These are phyloP conservation scores for Caryopteris hybrid DNA, from an alignment of 305 asterid species.

Conservation along the genomic window DNA sequence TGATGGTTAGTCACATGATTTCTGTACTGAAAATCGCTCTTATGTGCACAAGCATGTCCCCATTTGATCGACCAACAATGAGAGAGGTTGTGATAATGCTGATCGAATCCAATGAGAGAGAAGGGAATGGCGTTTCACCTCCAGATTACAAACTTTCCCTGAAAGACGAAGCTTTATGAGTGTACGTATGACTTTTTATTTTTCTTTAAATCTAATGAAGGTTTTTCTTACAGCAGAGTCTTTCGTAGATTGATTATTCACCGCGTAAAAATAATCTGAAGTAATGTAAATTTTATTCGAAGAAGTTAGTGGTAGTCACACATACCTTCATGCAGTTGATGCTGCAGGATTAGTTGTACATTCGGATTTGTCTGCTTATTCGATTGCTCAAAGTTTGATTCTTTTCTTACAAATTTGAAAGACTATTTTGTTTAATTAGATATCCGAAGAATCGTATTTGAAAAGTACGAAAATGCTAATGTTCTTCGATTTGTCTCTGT, in stretches of 20 bases:
- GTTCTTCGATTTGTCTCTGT: too few species aligned
- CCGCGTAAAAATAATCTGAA: slow-evolving; percentile 14
- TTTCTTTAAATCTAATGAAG: slow-evolving; percentile 17
- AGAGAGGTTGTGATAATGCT: slow-evolving; percentile 83
- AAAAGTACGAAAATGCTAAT: too few species aligned
- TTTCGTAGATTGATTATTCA: slow-evolving; percentile 18
- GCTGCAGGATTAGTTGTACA: slow-evolving; percentile 31
- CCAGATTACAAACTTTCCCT: slow-evolving; percentile 38
- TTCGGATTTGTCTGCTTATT: slow-evolving; percentile 13
- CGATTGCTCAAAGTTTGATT: slow-evolving; percentile 5
- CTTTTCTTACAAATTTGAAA: too few species aligned
- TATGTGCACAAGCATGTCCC: slow-evolving; percentile 69
- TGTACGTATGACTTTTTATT: slow-evolving; percentile 20
- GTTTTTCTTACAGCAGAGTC: slow-evolving; percentile 26
- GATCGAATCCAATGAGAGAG: slow-evolving; percentile 66
- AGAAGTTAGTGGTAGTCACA: slow-evolving; percentile 4
- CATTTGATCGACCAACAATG: slow-evolving; percentile 81
- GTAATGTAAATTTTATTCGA: slow-evolving; percentile 35
- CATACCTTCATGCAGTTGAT: not conserved
- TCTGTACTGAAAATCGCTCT: slow-evolving; percentile 71
- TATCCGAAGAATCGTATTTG: too few species aligned
- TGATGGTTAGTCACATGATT: slow-evolving; percentile 61
- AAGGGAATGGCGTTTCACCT: slow-evolving; percentile 44
- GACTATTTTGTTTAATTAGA: too few species aligned
- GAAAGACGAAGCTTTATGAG: slow-evolving; percentile 40